These are phyloP conservation scores for Aspergillus indologenus DNA, from an alignment of 495 filamentous ascomycete genomes.

Conservation along the genomic window DNA sequence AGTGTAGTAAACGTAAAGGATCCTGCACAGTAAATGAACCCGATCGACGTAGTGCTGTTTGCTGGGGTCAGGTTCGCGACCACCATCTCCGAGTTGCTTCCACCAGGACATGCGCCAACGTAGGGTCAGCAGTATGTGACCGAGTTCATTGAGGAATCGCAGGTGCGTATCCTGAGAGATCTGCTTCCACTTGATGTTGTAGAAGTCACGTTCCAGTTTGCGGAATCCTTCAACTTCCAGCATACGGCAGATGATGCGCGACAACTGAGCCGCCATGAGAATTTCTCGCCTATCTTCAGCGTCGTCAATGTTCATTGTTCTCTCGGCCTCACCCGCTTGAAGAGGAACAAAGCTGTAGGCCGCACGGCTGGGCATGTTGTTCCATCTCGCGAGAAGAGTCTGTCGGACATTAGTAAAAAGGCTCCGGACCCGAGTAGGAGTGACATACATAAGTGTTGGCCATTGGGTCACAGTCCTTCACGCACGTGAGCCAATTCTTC, in stretches of 20 bases:
- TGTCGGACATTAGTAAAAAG: conserved; percentile 15
- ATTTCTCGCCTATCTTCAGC: conserved; percentile 42
- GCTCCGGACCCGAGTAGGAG: neutral
- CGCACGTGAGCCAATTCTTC: conserved; percentile 47
- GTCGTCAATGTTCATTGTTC: conserved; percentile 42
- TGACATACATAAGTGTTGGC: conserved; percentile 41
- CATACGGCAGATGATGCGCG: conserved; percentile 49
- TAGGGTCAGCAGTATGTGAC: conserved; percentile 45
- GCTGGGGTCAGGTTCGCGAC: conserved; percentile 39
- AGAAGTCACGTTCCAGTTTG: conserved; percentile 48
- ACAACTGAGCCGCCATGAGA: conserved; percentile 46
- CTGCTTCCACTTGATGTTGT: conserved; percentile 52
- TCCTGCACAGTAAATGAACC: conserved; percentile 45
- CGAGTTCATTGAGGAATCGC: conserved; percentile 44
- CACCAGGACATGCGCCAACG: conserved; percentile 53
- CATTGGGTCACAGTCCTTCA: conserved; percentile 46
- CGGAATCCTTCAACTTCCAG: conserved; percentile 51
- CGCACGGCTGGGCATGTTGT: conserved; percentile 52
- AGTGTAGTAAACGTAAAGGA: conserved; percentile 52
- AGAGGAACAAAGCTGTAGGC: conserved; percentile 43
- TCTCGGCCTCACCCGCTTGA: conserved; percentile 32
- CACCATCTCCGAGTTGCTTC: conserved; percentile 45
- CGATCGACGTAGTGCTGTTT: conserved; percentile 47
- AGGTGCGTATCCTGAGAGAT: conserved; percentile 44
- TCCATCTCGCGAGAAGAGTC: conserved; percentile 48